phyloP scores from a whole-genome alignment of 2,329 filamentous ascomycete species.

The Cytospora paraplurivora region DNA sequence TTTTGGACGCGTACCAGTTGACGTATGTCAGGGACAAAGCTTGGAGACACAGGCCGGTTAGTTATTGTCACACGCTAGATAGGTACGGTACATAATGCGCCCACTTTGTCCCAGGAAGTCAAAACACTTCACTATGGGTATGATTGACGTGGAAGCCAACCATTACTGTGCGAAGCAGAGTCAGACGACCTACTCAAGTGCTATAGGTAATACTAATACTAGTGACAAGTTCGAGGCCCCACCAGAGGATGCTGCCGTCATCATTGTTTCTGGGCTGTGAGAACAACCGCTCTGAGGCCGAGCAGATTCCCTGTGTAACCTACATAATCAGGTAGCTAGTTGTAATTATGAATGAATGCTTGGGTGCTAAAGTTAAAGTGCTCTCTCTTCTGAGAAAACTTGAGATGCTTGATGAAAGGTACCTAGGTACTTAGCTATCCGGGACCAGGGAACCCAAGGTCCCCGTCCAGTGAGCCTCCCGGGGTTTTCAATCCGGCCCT shows the following conservation, averaged over 20 bases:
- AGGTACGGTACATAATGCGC: not conserved
- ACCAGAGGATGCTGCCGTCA: not conserved
- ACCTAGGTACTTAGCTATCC: not conserved
- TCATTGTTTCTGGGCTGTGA: not conserved
- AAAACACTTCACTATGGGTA: not conserved
- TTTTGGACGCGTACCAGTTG: not conserved
- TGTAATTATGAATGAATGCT: too few relatives aligned
- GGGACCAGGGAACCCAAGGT: too few relatives aligned
- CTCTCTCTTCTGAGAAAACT: too few relatives aligned
- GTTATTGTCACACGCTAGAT: not conserved
- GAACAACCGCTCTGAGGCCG: not conserved
- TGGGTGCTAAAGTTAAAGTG: too few relatives aligned
- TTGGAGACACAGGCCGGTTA: not conserved
- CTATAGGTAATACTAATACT: not conserved
- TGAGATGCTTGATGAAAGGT: not conserved
- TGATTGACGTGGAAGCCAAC: not conserved
- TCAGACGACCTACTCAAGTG: not conserved
- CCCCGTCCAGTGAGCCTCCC: constrained; percentile 20
- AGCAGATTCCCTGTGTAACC: too few relatives aligned
- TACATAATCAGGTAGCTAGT: too few relatives aligned
- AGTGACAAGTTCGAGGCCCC: not conserved
- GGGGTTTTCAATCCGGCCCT: not conserved
- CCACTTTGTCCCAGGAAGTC: not conserved
- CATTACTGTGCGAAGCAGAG: not conserved
- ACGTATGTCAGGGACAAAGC: not conserved